Conservation (phyloP, 176 grass and related monocot species). For the Oryza longistaminata region DNA sequence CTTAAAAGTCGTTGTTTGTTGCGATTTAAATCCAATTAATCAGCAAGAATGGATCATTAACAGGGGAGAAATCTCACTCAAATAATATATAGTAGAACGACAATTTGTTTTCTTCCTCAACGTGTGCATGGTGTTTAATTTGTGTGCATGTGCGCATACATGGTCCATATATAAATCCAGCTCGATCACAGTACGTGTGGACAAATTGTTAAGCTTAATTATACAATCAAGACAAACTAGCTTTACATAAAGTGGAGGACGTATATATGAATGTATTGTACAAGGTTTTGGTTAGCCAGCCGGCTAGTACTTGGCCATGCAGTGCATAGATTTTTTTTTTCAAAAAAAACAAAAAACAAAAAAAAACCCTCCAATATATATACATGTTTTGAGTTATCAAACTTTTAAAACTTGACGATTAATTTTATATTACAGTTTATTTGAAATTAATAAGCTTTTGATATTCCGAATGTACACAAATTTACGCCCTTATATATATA, state of each 20-base stretch:
- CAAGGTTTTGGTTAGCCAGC: too few relatives aligned
- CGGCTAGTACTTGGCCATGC: too few relatives aligned
- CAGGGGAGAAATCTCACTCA: not conserved
- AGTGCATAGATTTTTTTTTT: too few relatives aligned
- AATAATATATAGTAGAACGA: not conserved
- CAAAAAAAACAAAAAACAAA: too few relatives aligned
- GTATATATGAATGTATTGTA: too few relatives aligned
- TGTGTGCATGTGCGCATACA: not conserved
- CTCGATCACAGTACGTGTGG: not conserved
- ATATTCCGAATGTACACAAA: too few relatives aligned
- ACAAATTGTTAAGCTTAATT: not conserved
- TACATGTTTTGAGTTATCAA: too few relatives aligned
- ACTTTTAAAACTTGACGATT: too few relatives aligned
- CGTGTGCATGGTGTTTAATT: not conserved
- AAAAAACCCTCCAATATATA: too few relatives aligned
- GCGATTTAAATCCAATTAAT: not conserved
- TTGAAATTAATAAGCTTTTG: too few relatives aligned
- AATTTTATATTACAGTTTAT: too few relatives aligned
- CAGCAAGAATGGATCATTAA: not conserved
- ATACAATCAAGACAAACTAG: not conserved
- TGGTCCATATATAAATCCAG: not conserved
- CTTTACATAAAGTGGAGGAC: not conserved
- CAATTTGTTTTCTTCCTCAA: not conserved
- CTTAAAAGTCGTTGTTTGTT: constrained; percentile 31
- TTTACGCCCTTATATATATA: too few relatives aligned